Evolutionary conservation across 2,329 filamentous ascomycete species (phyloP).

Genomic region (Nemania abortiva): DNA sequence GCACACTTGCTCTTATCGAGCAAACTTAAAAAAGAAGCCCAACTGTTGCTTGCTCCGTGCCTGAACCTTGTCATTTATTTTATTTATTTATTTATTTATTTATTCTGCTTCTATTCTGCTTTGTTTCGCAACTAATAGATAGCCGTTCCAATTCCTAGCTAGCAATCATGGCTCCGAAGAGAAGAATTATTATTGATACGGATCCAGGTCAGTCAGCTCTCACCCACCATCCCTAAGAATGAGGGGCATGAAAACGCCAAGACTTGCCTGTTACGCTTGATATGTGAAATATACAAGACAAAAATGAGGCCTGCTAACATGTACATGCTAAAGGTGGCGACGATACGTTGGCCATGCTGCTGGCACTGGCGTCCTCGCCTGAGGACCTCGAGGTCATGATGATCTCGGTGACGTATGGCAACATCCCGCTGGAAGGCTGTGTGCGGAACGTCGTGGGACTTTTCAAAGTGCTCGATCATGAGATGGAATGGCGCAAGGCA

Average conservation of each 20-base stretch:
- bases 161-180: conserved; percentile 71
- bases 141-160: conserved; percentile 24
- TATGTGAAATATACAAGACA: conserved; percentile 1
- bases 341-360: conserved; percentile 87
- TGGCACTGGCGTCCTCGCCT: conserved; percentile 83
- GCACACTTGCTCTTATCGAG: conserved; percentile 5
- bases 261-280: neutral
- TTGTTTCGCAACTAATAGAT: neutral
- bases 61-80: neutral
- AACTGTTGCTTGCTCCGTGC: neutral
- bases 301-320: conserved; percentile 28
- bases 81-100: neutral
- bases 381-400: conserved; percentile 89
- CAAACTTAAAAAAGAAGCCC: conserved; percentile 9
- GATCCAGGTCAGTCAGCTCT: conserved; percentile 75
- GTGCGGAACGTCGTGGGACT: conserved; percentile 89
- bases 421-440: conserved; percentile 88
- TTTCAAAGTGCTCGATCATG: conserved; percentile 92
- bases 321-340: conserved; percentile 74
- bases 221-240: neutral
- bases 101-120: neutral
- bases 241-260: conserved; percentile 14
- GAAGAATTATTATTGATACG: conserved; percentile 93
- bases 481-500: conserved; percentile 83
- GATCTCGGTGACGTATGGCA: conserved; percentile 92